Base-by-base conservation (phyloP, 2,329 filamentous ascomycete genomes). In the Alternaria dauci region DNA sequence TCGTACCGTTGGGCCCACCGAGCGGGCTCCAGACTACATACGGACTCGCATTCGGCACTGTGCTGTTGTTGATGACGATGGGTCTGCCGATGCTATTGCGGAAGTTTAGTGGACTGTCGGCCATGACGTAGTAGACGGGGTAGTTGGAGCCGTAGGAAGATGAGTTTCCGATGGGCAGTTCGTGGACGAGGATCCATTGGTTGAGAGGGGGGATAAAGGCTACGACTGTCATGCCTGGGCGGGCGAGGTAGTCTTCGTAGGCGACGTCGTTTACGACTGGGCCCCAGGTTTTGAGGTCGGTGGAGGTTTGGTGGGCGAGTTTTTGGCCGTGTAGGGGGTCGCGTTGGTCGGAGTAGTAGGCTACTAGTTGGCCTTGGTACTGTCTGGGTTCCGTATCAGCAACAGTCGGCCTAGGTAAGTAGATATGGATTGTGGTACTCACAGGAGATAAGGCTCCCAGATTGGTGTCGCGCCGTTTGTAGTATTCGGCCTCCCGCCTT, bases 331-430 rank as follows among this genome's bases (percentile, higher is more conserved):
- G 69, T 18, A 66, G 65, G 20, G 60, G 60, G 39, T 72, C 70
- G 28, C 69, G 67, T 51, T 72, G 69, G 61, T 71, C 69, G 0
- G 70, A 72, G 63, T 72, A 72, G 65, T 69, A 72, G 36, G 61
- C 63, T 11, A 68, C 34, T 4, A 72, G 57, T 30, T 68, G 41
- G 32, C 54, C 63, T 38, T 71, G 44, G 57, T 70, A 67, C 47
- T 62, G 67, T 43, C 65, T 68, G 20, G n/a, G n/a, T 36, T 36
- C 14, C 34, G 28, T 30, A 30, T 30, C 11, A 30, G 11, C 28
- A 30, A 9, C 1, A 30, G 28, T 30, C 11, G 28, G 28, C 11
- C 9, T 30, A 11, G 28, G 11, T 4, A 23, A 23, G 1, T 30
- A 30, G 28, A 11, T 11, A 30, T 30, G 28, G 4, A 36, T 36